Evolutionary conservation across 129 eudicot species (phyloP).

Genomic region (Oenanthe sinensis): DNA sequence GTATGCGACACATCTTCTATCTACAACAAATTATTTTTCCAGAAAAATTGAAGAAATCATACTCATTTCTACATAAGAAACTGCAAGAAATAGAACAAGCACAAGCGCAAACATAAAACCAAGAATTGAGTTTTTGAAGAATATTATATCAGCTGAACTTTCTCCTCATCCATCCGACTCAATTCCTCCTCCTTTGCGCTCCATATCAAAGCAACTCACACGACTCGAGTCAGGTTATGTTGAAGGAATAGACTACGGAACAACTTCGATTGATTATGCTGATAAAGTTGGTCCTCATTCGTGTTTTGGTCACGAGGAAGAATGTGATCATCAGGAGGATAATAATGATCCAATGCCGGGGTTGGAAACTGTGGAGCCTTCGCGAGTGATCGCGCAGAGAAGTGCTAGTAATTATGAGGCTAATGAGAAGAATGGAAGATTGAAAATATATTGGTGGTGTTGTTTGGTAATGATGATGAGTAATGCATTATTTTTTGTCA

Average conservation of each 20-base stretch:
- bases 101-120: constrained; percentile 10
- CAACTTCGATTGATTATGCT: too few relatives aligned
- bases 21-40: too few relatives aligned
- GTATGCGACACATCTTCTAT: too few relatives aligned
- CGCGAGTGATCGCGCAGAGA: too few relatives aligned
- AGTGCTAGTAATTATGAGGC: too few relatives aligned
- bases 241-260: not conserved
- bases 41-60: constrained; percentile 25
- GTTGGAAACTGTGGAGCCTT: too few relatives aligned
- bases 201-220: constrained; percentile 5
- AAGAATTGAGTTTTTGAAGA: constrained; percentile 22
- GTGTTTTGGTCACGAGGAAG: not conserved
- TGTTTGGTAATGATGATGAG: not conserved
- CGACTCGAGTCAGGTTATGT: constrained; percentile 19
- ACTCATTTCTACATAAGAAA: constrained; percentile 19
- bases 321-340: not conserved
- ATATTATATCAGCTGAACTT: constrained; percentile 19
- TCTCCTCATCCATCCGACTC: constrained; percentile 13
- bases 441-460: not conserved
- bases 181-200: constrained; percentile 15
- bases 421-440: not conserved
- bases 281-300: not conserved
- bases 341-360: not conserved
- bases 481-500: not conserved
- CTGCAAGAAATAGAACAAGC: constrained; percentile 22